phyloP scores from a whole-genome alignment of 1,284 basidiomycete genomes.

The Trametes sp. region DNA sequence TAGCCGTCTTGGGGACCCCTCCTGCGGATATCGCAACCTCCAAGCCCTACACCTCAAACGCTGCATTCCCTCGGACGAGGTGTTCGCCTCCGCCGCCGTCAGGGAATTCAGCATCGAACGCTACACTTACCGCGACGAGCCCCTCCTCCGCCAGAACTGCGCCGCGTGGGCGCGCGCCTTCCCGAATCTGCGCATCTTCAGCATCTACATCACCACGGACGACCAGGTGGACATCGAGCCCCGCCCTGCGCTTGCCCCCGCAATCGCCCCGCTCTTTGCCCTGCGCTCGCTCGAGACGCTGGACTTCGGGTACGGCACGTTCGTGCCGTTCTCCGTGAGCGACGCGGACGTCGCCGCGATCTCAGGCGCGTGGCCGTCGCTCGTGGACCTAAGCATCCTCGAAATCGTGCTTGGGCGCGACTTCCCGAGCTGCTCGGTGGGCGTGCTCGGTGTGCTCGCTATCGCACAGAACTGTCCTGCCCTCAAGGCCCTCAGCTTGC shows the following conservation, averaged over 20 bases:
- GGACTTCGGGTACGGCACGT: neutral
- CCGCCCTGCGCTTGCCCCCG: neutral
- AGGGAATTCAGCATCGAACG: neutral
- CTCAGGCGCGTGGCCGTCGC: neutral
- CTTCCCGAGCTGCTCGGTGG: neutral
- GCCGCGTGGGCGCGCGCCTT: neutral
- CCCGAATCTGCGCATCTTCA: neutral
- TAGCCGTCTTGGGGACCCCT: neutral
- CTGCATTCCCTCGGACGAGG: neutral
- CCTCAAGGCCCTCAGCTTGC: neutral
- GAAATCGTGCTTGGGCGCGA: neutral
- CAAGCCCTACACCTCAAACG: neutral
- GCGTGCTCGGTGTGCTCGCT: neutral
- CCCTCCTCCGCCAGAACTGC: neutral
- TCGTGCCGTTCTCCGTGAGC: neutral
- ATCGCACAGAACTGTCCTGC: neutral
- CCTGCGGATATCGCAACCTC: neutral
- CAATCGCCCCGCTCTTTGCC: neutral
- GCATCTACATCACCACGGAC: neutral
- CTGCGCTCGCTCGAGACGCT: neutral
- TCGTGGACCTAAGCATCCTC: neutral
- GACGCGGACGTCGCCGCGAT: slow-evolving; percentile 2
- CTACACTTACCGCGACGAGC: neutral
- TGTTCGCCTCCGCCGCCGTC: neutral
- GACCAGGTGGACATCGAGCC: neutral